phyloP scores from a whole-genome alignment of 2,329 filamentous ascomycete genomes.

The Clonostachys sp. region DNA sequence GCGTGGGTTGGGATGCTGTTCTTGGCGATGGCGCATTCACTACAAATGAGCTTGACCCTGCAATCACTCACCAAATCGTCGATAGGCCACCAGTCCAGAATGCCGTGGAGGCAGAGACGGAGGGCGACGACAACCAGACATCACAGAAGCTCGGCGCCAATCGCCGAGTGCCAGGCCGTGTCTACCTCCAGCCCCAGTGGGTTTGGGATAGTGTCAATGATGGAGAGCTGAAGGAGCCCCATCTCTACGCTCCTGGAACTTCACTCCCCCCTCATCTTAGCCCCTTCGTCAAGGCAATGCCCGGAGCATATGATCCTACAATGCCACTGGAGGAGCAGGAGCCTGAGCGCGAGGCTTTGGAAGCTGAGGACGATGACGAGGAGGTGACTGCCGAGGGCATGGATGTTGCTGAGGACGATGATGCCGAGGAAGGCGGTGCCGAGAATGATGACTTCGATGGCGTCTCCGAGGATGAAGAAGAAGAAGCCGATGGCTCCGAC shows the following conservation, averaged over 20 bases:
- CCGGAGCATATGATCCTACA: slow-evolving; percentile 89
- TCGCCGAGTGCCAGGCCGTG: slow-evolving; percentile 81
- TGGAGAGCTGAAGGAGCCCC: slow-evolving; percentile 78
- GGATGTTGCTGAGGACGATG: slow-evolving; percentile 44
- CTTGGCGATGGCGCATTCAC: slow-evolving; percentile 92
- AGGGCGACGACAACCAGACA: slow-evolving; percentile 58
- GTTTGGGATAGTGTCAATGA: slow-evolving; percentile 97
- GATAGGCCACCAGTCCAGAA: slow-evolving; percentile 77
- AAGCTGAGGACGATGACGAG: slow-evolving; percentile 55
- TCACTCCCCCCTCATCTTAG: slow-evolving; percentile 91
- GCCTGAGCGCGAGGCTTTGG: slow-evolving; percentile 77
- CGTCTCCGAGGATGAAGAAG: slow-evolving; percentile 41
- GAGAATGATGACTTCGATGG: slow-evolving; percentile 46
- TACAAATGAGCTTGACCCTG: slow-evolving; percentile 77
- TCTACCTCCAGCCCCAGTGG: slow-evolving; percentile 96
- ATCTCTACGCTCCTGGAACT: slow-evolving; percentile 85
- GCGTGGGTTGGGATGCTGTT: slow-evolving; percentile 90
- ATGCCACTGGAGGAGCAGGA: slow-evolving; percentile 83
- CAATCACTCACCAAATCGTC: slow-evolving; percentile 94
- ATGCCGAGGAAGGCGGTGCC: slow-evolving; percentile 35
- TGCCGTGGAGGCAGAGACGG: slow-evolving; percentile 42
- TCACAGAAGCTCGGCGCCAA: slow-evolving; percentile 54
- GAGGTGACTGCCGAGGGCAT: slow-evolving; percentile 42
- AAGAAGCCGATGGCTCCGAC: slow-evolving; percentile 44
- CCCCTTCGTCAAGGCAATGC: slow-evolving; percentile 85